Evolutionary conservation across 805 yeast species (phyloP).

Genomic region (Clavispora phyllophila): DNA sequence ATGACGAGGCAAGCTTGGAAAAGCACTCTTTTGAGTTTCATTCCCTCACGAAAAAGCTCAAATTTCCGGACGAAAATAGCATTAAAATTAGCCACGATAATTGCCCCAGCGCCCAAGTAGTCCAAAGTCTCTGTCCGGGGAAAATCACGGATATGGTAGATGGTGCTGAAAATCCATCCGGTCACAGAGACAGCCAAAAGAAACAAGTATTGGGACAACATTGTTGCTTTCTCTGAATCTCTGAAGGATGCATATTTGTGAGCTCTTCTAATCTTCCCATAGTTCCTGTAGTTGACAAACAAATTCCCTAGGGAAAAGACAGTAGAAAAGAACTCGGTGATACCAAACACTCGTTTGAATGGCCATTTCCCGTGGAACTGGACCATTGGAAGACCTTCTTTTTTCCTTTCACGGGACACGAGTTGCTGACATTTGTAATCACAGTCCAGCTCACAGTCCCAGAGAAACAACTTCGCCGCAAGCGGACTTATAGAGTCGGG

Average conservation of each 20-base stretch:
- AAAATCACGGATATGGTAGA: constrained; percentile 36
- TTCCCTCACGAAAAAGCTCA: constrained; percentile 16
- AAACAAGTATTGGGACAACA: constrained; percentile 28
- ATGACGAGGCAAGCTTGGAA: constrained; percentile 17
- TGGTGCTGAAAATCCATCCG: constrained; percentile 35
- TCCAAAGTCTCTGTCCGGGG: constrained; percentile 36
- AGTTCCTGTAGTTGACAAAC: constrained; percentile 27
- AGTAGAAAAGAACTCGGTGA: constrained; percentile 32
- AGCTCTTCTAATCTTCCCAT: constrained; percentile 23
- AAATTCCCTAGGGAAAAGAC: constrained; percentile 34
- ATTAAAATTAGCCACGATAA: constrained; percentile 32
- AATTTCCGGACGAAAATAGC: constrained; percentile 29
- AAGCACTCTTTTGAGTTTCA: constrained; percentile 7
- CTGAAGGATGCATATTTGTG: constrained; percentile 16
- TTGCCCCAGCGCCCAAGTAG: constrained; percentile 38
- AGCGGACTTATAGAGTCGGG: constrained; percentile 14
- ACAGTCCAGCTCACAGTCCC: constrained; percentile 37
- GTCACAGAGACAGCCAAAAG: constrained; percentile 23
- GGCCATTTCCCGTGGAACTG: constrained; percentile 45
- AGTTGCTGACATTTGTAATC: constrained; percentile 36
- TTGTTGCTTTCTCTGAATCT: constrained; percentile 14
- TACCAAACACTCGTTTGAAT: constrained; percentile 30
- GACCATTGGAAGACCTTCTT: constrained; percentile 22
- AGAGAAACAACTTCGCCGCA: constrained; percentile 17
- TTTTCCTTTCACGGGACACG: constrained; percentile 21